Evolutionary conservation across 768 basidiomycete genomes (phyloP).

Genomic region (Leucosporidium yakuticum): DNA sequence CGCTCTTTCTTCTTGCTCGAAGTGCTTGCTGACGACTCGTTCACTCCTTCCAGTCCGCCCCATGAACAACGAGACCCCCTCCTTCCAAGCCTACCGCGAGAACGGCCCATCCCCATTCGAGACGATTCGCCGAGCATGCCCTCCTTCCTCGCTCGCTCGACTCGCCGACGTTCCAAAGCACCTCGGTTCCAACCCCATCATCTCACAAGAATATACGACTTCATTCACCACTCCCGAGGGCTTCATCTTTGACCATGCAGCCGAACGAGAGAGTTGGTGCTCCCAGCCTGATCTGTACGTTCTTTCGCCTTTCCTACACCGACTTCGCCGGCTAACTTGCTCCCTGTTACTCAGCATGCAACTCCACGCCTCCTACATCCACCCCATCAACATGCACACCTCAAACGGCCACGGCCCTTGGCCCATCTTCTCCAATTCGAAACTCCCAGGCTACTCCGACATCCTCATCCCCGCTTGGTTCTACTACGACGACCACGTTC

Average conservation of each 20-base stretch:
- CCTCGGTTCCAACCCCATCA: not conserved
- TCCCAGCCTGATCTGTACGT: slow-evolving; percentile 17
- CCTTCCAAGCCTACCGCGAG: not conserved
- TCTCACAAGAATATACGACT: slow-evolving; percentile 3
- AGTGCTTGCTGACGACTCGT: not conserved
- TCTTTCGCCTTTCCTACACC: too few species aligned
- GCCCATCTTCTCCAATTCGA: slow-evolving; percentile 15
- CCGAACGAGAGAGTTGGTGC: slow-evolving; percentile 16
- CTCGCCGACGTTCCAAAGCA: not conserved
- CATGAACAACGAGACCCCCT: not conserved
- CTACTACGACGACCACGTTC: slow-evolving; percentile 1
- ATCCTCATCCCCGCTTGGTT: slow-evolving; percentile 21
- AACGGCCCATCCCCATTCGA: not conserved
- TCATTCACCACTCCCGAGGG: slow-evolving; percentile 10
- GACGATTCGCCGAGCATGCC: slow-evolving; percentile 3
- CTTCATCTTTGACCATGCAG: not conserved
- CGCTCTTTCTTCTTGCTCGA: not conserved
- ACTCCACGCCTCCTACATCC: slow-evolving; percentile 11
- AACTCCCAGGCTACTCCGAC: slow-evolving; percentile 9
- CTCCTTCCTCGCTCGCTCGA: slow-evolving; percentile 4
- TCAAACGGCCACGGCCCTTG: not conserved
- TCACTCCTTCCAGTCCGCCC: not conserved
- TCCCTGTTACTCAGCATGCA: not conserved
- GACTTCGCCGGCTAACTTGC: too few species aligned
- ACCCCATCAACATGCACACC: slow-evolving; percentile 6